Evolutionary conservation across 2,329 filamentous ascomycete genomes (phyloP).

Genomic region (Ophiocordyceps camponoti-saundersi): DNA sequence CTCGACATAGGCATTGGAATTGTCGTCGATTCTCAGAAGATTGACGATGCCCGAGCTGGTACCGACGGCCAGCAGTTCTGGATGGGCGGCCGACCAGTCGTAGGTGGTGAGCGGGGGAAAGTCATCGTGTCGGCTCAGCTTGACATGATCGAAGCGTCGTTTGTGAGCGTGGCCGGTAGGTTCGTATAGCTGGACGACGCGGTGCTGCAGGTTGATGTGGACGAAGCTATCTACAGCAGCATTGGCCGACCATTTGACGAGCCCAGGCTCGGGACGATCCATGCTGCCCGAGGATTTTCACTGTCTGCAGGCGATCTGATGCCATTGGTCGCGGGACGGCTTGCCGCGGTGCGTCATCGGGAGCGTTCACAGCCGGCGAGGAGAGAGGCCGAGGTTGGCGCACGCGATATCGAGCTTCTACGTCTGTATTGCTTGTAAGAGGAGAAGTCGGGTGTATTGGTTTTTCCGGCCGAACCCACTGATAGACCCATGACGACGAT

Average conservation of each 20-base stretch:
- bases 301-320: background rate
- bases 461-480: background rate
- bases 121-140: slow-evolving; percentile 42
- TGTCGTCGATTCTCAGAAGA: slow-evolving; percentile 55
- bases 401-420: background rate
- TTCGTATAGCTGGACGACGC: slow-evolving; percentile 45
- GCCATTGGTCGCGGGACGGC: background rate
- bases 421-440: background rate
- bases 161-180: slow-evolving; percentile 41
- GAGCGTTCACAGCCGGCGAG: background rate
- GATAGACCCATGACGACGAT: background rate
- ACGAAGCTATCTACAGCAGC: slow-evolving; percentile 41
- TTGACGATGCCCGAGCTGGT: slow-evolving; percentile 61
- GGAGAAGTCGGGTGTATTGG: background rate
- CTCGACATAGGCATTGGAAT: slow-evolving; percentile 45
- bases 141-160: slow-evolving; percentile 39
- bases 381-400: background rate
- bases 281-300: slow-evolving; percentile 12
- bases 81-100: slow-evolving; percentile 47
- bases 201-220: slow-evolving; percentile 47
- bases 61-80: slow-evolving; percentile 56
- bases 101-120: slow-evolving; percentile 47
- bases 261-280: slow-evolving; percentile 43
- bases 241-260: slow-evolving; percentile 51
- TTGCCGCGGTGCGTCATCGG: background rate